These are phyloP conservation scores for Ophiostoma sp. DNA, from an alignment of 2,329 filamentous ascomycete genomes.

Conservation along the genomic window DNA sequence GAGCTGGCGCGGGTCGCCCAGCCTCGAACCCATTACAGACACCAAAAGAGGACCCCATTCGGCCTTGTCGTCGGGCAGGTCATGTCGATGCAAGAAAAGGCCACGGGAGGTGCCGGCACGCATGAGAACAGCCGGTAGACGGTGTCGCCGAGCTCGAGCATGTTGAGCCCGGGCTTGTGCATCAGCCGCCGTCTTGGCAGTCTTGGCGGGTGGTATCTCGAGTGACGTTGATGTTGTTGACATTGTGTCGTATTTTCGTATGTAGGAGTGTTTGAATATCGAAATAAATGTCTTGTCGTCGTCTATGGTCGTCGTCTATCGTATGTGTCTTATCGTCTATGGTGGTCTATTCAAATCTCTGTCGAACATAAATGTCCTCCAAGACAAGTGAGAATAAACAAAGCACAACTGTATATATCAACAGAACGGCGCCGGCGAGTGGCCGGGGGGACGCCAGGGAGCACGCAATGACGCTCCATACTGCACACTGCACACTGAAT, in stretches of 20 bases:
- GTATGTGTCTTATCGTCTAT: not conserved
- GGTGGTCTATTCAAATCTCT: not conserved
- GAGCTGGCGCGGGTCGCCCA: conserved; percentile 58
- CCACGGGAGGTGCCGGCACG: conserved; percentile 64
- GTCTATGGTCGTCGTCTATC: not conserved
- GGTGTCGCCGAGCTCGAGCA: not conserved
- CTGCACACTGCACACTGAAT: not conserved
- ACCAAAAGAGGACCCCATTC: conserved; percentile 56
- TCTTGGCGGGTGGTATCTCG: not conserved
- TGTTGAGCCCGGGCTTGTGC: too few species aligned
- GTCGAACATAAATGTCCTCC: not conserved
- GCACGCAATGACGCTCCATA: conserved; percentile 1
- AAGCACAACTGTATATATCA: not conserved
- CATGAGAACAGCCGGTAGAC: conserved; percentile 57
- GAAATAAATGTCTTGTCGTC: not conserved
- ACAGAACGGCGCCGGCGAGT: not conserved
- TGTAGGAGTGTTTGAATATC: not conserved
- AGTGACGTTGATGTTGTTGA: not conserved
- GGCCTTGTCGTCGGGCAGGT: conserved; percentile 49
- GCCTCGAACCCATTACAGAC: conserved; percentile 55
- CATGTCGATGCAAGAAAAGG: conserved; percentile 55
- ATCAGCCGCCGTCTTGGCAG: not conserved
- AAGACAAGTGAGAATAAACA: not conserved
- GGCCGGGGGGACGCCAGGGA: not conserved
- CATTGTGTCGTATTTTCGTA: not conserved